Evolutionary conservation across 805 yeast genomes (phyloP).

Genomic region (Lipomyces spencermartinsiae): DNA sequence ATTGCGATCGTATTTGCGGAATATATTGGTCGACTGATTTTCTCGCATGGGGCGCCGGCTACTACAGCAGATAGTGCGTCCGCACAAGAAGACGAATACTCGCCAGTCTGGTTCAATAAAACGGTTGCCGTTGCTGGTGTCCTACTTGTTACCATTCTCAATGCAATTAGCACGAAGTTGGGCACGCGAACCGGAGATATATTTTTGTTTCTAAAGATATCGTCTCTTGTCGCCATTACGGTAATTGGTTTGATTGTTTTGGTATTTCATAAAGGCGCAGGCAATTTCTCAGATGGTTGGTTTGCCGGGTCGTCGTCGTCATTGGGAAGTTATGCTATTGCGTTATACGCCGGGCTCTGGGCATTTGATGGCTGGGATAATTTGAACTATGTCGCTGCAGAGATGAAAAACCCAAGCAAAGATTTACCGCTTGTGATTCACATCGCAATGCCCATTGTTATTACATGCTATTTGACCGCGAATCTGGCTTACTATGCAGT

Average conservation of each 20-base stretch:
- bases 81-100: constrained; percentile 30
- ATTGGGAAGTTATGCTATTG: constrained; percentile 46
- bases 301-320: constrained; percentile 42
- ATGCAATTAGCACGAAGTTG: constrained; percentile 43
- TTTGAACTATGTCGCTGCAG: constrained; percentile 50
- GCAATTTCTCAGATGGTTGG: constrained; percentile 42
- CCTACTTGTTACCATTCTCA: constrained; percentile 40
- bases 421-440: constrained; percentile 51
- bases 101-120: constrained; percentile 44
- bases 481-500: constrained; percentile 63
- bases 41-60: background rate
- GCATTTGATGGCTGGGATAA: constrained; percentile 57
- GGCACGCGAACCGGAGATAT: constrained; percentile 47
- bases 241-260: constrained; percentile 44
- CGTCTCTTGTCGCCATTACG: constrained; percentile 44
- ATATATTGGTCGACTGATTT: constrained; percentile 44
- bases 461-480: constrained; percentile 46
- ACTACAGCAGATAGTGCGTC: constrained; percentile 3
- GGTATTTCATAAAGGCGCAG: constrained; percentile 35
- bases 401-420: constrained; percentile 47
- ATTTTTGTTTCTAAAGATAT: constrained; percentile 47
- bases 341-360: constrained; percentile 52
- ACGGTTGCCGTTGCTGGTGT: constrained; percentile 45
- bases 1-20: constrained; percentile 51
- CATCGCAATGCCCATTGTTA: constrained; percentile 51